Base-by-base conservation (phyloP, 805 yeast species). In the Yarrowia sp. region DNA sequence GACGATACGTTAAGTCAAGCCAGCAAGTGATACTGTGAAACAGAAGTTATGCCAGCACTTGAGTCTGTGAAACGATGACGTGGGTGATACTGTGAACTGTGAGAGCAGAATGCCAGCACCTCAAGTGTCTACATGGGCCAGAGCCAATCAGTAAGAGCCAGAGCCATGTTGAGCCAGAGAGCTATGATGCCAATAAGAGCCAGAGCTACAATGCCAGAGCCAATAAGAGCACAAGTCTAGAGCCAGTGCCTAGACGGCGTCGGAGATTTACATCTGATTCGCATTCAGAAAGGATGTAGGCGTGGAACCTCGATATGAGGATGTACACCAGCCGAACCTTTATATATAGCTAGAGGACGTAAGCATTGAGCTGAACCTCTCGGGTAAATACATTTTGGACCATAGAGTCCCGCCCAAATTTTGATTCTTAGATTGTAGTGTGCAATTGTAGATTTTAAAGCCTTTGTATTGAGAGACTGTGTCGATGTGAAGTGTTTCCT, bases 221-320 rank as follows among this genome's bases (percentile, higher is more conserved):
- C 53, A 14, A 26, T 48, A 48, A 26, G 53, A 26, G 53, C 53
- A 19, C 8, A 2, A 46, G 50, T 46, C 50, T 22, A 19, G 38
- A 48, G 53, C 53, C 53, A 48, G 53, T 5, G 36, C 38, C 40
- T 8, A 15, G 22, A n/a, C 16, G 58, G 35, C 35, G 58, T 38
- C 58, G 58, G 58, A 53, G 58, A 36, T 52, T 8, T 32, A 7
- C 16, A 53, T 38, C 43, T 8, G 58, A 53, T 38, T 53, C 58
- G 43, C 58, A 53, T 36, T 53, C 35, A 38, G 58, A 53, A 52
- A 53, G 58, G 58, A 53, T 35, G 56, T 52, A 52, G 56, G 56
- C 26, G 42, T 52, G n/a, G 58, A 53, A 53, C 58, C 58, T 53
- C 43, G 7, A 19, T 12, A 8, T 2, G 32, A 38, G 43, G 58